Conservation (phyloP, 305 asterid genomes). For the Fraxinus velutina region DNA sequence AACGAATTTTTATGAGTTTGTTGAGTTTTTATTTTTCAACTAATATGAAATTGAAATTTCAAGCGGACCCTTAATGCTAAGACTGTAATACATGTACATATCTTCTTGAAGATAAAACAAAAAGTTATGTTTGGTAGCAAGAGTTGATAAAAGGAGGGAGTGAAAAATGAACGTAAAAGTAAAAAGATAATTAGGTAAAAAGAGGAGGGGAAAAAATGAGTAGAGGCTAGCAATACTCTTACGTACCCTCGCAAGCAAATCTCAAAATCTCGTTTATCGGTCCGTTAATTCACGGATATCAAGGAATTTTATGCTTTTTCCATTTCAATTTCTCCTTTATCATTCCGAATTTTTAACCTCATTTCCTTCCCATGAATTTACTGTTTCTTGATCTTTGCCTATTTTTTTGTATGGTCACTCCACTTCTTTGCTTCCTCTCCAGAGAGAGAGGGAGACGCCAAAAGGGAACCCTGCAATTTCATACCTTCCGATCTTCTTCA, state of each 20-base stretch:
- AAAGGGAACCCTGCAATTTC: slow-evolving; percentile 24
- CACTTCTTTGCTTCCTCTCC: slow-evolving; percentile 38
- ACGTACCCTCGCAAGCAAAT: slow-evolving; percentile 18
- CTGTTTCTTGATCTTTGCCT: slow-evolving; percentile 18
- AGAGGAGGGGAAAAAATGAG: not conserved
- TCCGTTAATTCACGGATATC: slow-evolving; percentile 69
- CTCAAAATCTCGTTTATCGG: slow-evolving; percentile 56
- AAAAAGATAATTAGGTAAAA: not conserved
- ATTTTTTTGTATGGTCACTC: slow-evolving; percentile 29
- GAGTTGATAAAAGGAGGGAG: not conserved
- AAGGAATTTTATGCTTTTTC: slow-evolving; percentile 37
- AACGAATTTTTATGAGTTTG: too few relatives aligned
- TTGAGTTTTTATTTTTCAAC: too few relatives aligned
- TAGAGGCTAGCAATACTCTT: slow-evolving; percentile 24
- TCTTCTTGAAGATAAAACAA: not conserved
- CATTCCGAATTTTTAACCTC: not conserved
- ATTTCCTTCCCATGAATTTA: slow-evolving; percentile 28
- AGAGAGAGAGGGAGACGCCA: slow-evolving; percentile 32
- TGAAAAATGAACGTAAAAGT: not conserved
- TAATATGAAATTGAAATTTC: too few relatives aligned
- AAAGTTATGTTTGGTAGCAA: not conserved
- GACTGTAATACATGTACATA: too few relatives aligned
- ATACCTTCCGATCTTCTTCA: not conserved
- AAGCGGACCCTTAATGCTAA: not conserved
- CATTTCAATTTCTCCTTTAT: not conserved